A percentile compares a stretch with the other conserved stretches of the same genome.
Evolutionary conservation across 2,329 filamentous ascomycete species (phyloP).

Genomic region (Cercospora sesami): DNA sequence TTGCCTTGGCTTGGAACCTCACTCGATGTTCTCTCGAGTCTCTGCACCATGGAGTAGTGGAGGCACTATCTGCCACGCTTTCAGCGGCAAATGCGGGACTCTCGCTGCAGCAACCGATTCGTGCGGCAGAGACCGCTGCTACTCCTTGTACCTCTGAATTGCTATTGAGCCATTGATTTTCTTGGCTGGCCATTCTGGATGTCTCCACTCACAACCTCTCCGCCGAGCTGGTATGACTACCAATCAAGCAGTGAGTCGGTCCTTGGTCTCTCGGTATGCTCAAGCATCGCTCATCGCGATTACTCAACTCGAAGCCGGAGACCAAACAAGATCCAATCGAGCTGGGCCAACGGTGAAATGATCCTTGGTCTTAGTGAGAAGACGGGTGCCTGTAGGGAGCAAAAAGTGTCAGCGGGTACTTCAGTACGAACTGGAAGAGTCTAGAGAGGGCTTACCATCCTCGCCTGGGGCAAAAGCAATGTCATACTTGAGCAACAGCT

Average conservation of each 20-base stretch:
- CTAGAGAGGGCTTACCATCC: slow-evolving; percentile 30
- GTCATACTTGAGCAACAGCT: slow-evolving; percentile 42
- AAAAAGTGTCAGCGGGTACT: neutral
- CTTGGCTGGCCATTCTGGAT: neutral
- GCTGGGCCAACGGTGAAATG: slow-evolving; percentile 40
- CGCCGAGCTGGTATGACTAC: neutral
- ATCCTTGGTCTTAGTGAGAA: slow-evolving; percentile 40
- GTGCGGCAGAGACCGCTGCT: slow-evolving; percentile 4
- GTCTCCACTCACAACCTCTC: neutral
- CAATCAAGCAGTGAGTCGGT: neutral
- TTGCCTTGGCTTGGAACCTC: neutral
- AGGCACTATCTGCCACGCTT: neutral
- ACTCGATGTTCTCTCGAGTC: slow-evolving; percentile 1
- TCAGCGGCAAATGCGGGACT: slow-evolving; percentile 13
- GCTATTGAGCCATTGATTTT: slow-evolving; percentile 6
- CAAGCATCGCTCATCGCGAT: neutral
- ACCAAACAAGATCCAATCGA: slow-evolving; percentile 26
- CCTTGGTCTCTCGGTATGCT: neutral
- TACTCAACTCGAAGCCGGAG: slow-evolving; percentile 17
- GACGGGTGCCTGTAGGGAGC: slow-evolving; percentile 14
- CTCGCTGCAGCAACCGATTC: slow-evolving; percentile 1
- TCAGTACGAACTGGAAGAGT: neutral
- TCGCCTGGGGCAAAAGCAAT: slow-evolving; percentile 42
- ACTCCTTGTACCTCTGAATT: slow-evolving; percentile 1
- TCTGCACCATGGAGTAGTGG: neutral